Conservation (phyloP, 306 rosid genomes). For the Delonix regia region DNA sequence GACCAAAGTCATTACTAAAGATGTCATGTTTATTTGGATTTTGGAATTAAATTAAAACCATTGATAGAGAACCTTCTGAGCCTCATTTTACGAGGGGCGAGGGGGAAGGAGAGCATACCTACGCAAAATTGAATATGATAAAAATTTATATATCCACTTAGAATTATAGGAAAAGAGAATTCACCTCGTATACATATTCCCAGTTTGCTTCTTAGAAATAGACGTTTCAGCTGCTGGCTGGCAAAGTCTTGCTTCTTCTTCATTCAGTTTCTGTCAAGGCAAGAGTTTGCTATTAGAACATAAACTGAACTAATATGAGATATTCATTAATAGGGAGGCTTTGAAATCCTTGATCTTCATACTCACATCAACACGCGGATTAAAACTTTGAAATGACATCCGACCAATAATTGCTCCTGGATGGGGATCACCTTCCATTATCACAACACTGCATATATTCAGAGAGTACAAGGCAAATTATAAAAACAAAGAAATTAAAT, state of each 20-base stretch:
- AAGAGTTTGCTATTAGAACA: constrained; percentile 41
- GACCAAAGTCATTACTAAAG: not conserved
- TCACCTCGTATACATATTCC: constrained; percentile 58
- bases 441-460: constrained; percentile 59
- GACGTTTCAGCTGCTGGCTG: constrained; percentile 54
- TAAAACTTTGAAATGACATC: constrained; percentile 85
- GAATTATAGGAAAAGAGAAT: constrained; percentile 19
- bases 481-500: not conserved
- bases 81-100: not conserved
- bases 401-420: constrained; percentile 85
- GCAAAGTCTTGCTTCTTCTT: constrained; percentile 51
- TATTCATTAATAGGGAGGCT: constrained; percentile 7
- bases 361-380: constrained; percentile 94
- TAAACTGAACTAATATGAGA: constrained; percentile 1
- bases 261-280: constrained; percentile 74
- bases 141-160: not conserved
- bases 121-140: not conserved
- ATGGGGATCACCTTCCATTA: constrained; percentile 91
- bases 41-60: not conserved
- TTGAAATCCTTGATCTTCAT: constrained; percentile 36
- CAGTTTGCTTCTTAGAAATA: constrained; percentile 52
- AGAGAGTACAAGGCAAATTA: constrained; percentile 15
- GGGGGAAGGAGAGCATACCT: not conserved
- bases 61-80: not conserved
- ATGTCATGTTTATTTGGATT: not conserved